Percentiles rank a stretch among this genome's conserved stretches.
phyloP scores from a whole-genome alignment of 2,329 filamentous ascomycete genomes.

The Capronia epimyces region DNA sequence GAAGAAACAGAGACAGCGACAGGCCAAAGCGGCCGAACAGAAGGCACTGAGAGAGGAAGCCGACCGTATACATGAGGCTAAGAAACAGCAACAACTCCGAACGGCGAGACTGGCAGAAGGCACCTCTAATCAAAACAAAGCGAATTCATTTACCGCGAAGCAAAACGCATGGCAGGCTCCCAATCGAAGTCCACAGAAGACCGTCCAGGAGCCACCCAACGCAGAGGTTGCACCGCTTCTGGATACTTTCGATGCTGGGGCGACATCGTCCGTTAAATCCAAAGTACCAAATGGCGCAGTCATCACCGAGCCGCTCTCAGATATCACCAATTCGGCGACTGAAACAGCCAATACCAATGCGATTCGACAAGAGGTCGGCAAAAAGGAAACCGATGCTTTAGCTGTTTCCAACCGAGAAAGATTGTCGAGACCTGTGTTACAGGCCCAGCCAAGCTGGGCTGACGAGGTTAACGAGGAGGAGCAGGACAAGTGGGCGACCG shows the following conservation, averaged over 20 bases:
- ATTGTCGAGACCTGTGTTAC: constrained; percentile 17
- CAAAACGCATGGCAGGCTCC: constrained; percentile 50
- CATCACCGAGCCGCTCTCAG: constrained; percentile 12
- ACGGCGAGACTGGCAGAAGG: constrained; percentile 76
- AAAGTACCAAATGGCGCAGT: constrained; percentile 14
- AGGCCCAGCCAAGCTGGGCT: constrained; percentile 39
- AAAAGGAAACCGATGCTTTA: constrained; percentile 14
- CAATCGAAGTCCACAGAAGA: constrained; percentile 28
- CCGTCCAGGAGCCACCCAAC: constrained; percentile 10
- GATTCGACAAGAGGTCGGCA: constrained; percentile 19
- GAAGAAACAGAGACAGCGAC: constrained; percentile 94
- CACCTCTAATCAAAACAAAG: constrained; percentile 73
- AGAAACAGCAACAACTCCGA: constrained; percentile 78
- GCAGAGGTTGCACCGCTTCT: constrained; percentile 33
- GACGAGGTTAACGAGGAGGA: constrained; percentile 54
- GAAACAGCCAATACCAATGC: constrained; percentile 9
- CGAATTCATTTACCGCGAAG: constrained; percentile 46
- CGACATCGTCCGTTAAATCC: constrained; percentile 2
- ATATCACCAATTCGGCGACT: constrained; percentile 8
- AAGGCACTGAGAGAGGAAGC: constrained; percentile 69
- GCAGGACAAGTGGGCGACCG: constrained; percentile 53
- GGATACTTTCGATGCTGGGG: constrained; percentile 40
- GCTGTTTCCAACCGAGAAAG: constrained; percentile 21
- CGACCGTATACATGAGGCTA: constrained; percentile 69
- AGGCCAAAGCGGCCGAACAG: constrained; percentile 76